Conservation (phyloP, 164 flowering plant species). For the Umbilicus rupestris region DNA sequence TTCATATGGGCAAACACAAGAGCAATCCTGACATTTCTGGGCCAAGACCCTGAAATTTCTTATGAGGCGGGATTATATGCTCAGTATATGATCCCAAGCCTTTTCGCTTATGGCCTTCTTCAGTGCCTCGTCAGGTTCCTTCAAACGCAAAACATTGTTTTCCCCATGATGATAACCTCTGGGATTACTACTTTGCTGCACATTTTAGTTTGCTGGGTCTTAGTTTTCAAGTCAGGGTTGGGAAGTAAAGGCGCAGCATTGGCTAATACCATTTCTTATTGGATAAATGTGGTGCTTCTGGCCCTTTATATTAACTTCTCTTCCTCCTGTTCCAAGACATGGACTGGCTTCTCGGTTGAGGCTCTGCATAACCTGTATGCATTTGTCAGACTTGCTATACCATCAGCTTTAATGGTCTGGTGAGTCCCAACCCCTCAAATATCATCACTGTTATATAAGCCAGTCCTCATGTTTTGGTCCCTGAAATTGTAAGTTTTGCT, state of each 20-base stretch:
- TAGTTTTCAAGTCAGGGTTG: constrained; percentile 20
- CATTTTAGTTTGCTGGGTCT: constrained; percentile 17
- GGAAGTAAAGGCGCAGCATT: constrained; percentile 24
- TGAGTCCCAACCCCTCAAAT: too few relatives aligned
- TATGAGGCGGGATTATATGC: constrained; percentile 18
- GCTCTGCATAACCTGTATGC: constrained; percentile 17
- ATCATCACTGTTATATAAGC: too few relatives aligned
- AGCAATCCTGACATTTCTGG: constrained; percentile 11
- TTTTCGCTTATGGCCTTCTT: constrained; percentile 18
- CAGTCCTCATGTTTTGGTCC: too few relatives aligned
- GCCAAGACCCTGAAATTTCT: constrained; percentile 22
- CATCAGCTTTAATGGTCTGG: constrained; percentile 25
- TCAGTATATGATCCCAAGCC: constrained; percentile 16
- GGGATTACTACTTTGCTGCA: constrained; percentile 17
- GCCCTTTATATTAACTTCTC: constrained; percentile 28
- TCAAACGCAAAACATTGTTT: constrained; percentile 20
- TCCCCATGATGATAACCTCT: constrained; percentile 22
- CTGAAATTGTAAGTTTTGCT: too few relatives aligned
- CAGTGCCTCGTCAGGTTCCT: constrained; percentile 20
- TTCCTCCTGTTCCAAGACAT: constrained; percentile 23
- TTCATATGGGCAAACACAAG: constrained; percentile 20
- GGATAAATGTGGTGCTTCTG: constrained; percentile 25
- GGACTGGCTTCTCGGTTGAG: constrained; percentile 32
- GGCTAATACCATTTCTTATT: constrained; percentile 25
- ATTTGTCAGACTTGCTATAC: constrained; percentile 27